Conservation (phyloP, 2,329 filamentous ascomycete genomes). For the Hysterium pulicare region DNA sequence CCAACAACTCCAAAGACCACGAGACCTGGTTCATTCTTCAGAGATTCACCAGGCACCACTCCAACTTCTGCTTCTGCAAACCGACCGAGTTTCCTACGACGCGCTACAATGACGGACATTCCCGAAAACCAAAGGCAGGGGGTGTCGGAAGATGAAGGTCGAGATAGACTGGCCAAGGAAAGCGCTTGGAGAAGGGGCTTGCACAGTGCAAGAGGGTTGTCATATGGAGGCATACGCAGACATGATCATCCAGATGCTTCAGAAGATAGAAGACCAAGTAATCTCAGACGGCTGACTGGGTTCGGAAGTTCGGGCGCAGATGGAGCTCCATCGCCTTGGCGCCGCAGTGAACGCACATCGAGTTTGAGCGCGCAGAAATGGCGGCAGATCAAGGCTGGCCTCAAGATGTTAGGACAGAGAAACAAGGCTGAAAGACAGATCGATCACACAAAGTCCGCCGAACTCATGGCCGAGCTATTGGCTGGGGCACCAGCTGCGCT, state of each 20-base stretch:
- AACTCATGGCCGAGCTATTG: constrained; percentile 90
- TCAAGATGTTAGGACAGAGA: constrained; percentile 72
- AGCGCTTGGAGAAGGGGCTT: constrained; percentile 46
- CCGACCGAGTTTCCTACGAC: constrained; percentile 51
- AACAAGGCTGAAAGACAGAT: constrained; percentile 81
- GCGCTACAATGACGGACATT: constrained; percentile 48
- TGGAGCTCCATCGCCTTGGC: constrained; percentile 42
- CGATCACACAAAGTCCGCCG: constrained; percentile 91
- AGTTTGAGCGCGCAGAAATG: constrained; percentile 70
- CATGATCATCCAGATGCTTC: constrained; percentile 33
- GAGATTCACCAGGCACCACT: constrained; percentile 36
- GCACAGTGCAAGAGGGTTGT: constrained; percentile 47
- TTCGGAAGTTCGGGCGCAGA: constrained; percentile 37
- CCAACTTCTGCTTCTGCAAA: constrained; percentile 20
- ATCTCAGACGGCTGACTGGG: constrained; percentile 47
- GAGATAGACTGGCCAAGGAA: constrained; percentile 45
- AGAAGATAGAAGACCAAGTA: constrained; percentile 40
- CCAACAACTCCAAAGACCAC: constrained; percentile 63
- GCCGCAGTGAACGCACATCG: constrained; percentile 45
- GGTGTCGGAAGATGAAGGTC: constrained; percentile 51
- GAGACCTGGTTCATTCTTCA: constrained; percentile 48
- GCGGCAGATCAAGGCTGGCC: constrained; percentile 86
- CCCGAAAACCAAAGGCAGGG: constrained; percentile 46
- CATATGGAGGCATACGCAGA: constrained; percentile 39
- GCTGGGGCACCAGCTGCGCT: constrained; percentile 90